A percentile compares a stretch with the other conserved stretches of the same genome.
Evolutionary conservation across 2,329 filamentous ascomycete genomes (phyloP).

Genomic region (Colletotrichum somersetense): DNA sequence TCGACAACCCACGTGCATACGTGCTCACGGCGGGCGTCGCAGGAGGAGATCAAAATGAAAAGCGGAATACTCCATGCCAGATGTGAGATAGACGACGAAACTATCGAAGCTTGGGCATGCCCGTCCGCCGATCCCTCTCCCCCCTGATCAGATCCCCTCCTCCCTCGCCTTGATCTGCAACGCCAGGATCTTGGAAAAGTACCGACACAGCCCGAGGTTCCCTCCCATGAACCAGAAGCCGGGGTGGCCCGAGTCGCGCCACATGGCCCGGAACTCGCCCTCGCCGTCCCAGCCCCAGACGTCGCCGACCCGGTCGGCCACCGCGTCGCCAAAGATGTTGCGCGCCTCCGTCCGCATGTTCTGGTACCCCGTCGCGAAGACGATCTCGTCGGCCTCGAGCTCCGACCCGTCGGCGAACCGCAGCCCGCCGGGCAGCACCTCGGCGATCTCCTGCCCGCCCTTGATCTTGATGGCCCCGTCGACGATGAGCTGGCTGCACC

Average conservation of each 20-base stretch:
- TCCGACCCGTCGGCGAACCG: conserved; percentile 56
- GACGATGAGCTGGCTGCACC: conserved; percentile 48
- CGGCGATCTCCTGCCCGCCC: conserved; percentile 67
- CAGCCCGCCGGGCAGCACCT: conserved; percentile 61
- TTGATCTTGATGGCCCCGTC: conserved; percentile 50
- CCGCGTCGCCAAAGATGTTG: conserved; percentile 61
- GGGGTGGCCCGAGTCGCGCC: conserved; percentile 50
- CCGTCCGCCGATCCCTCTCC: neutral
- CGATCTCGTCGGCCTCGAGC: conserved; percentile 55
- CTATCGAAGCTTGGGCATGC: neutral
- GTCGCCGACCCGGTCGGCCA: conserved; percentile 61
- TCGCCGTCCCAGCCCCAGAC: conserved; percentile 64
- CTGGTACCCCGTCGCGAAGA: conserved; percentile 62
- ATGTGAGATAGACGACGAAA: neutral
- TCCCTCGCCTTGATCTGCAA: conserved; percentile 45
- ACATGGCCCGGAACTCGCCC: conserved; percentile 57
- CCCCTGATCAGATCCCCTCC: conserved; percentile 31
- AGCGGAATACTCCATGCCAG: neutral
- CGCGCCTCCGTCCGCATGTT: conserved; percentile 65
- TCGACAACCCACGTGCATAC: neutral
- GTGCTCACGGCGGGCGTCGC: neutral
- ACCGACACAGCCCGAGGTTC: conserved; percentile 51
- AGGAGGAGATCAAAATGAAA: neutral
- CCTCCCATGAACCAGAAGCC: conserved; percentile 55
- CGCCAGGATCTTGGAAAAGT: conserved; percentile 51